Base-by-base conservation (phyloP, 164 flowering plant genomes). In the Stephania cephalantha region DNA sequence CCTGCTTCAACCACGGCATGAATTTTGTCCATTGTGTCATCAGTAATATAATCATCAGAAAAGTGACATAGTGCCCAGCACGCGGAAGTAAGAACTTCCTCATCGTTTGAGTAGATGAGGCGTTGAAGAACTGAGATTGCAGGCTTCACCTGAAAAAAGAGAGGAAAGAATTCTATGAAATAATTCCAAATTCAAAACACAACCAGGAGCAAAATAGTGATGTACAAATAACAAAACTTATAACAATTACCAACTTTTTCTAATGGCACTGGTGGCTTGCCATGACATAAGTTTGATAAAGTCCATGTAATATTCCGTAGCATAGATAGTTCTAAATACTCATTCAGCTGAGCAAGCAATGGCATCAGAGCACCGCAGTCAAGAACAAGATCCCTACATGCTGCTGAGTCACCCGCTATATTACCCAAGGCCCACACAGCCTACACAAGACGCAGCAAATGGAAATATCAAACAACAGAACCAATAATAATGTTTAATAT, bases 361-460 rank as follows among this genome's bases (percentile, higher is more conserved):
- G 97, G 95, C 81, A 86, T 50, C 18, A 93, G 88, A 0, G 97
- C 95, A 71, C 94, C 93, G 73, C 83, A 78, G 74, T 86, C 58
- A 46, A 93, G 88, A 75, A 93, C 97, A 82, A 88, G 86, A 85
- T 93, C 96, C 75, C 97, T 85, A 76, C 96, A 91, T 71, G 68
- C 85, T 31, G 95, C 88, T 46, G 96, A 91, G 73, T 93, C 98
- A 68, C 98, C 98, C 73, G 98, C 98, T 77, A 93, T 88, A 79
- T 93, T 93, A 10, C 98, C 98, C 81, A 93, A 82, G 58, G 98
- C 98, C 98, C 98, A 93, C 13, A 93, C 98, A 48, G 94, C 98
- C 96, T 92, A 81, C 68, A 72, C 31, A 71, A 55, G 46, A 70
- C 15, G 72, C 25, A 73, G 2, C 30, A 69, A 64, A 65, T 35